Base-by-base conservation (phyloP, 352 stramenopile genomes). In the Globisporangium takayamanum region DNA sequence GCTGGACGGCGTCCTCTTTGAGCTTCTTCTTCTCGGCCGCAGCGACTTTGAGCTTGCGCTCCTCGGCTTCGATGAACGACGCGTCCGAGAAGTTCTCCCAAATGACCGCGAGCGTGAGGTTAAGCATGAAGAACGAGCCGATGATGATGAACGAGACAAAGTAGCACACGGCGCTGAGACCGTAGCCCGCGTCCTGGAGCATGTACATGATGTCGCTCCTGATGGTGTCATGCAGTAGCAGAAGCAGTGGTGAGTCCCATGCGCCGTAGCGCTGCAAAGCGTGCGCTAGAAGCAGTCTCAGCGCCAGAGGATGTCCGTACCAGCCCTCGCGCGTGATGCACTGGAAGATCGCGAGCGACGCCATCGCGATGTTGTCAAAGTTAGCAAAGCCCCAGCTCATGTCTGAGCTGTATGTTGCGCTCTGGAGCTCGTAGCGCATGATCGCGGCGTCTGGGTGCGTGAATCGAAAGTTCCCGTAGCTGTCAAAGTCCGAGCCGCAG, bases 261-360 rank as follows among this genome's bases (percentile, higher is more conserved):
- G 48, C 28, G 28, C 28, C 28, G 6, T n/a, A 37, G 20, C 30
- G 3, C 22, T 22, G 22, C 18, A 39, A 42, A 5, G 11, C 33
- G 25, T 15, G 8, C 18, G 7, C n/a, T 15, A 28, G 15, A 37
- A 20, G 0, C 11, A 30, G n/a, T 6, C 5, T 12, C 33, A 39
- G 53, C 15, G 15, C 39, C 10, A 45, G 18, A 39, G 6, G 5
- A 10, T 39, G 2, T 25, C 57, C 76, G 25, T 76, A 89, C 94
- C 93, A 98, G 5, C 94, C 94, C 69, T 97, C 88, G 18, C 91
- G 70, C 15, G 92, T 98, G 30, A 98, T 88, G 26, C 80, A 83
- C 62, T 97, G 87, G 60, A 98, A 96, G 26, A 97, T 88, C 0
- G 84, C 84, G 1, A 98, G 55, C 22, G 84, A 88, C 25, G 91